These are phyloP conservation scores for Exophiala dermatitidis DNA, from an alignment of 2,329 filamentous ascomycete species.

Conservation along the genomic window DNA sequence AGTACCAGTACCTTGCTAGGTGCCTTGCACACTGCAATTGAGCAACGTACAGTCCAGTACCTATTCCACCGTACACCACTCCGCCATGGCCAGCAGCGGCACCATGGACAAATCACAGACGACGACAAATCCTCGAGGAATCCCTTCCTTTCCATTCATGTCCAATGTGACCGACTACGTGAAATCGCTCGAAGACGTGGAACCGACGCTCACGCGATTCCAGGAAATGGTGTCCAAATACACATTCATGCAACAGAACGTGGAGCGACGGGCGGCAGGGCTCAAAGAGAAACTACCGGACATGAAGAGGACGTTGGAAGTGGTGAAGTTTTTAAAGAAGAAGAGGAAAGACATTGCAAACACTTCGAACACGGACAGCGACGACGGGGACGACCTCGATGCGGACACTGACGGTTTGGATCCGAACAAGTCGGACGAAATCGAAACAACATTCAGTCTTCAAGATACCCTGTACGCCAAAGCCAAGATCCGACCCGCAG, in stretches of 20 bases:
- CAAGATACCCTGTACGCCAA: conserved; percentile 94
- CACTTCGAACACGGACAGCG: not conserved
- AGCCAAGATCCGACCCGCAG: conserved; percentile 69
- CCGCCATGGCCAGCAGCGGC: not conserved
- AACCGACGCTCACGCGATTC: conserved; percentile 41
- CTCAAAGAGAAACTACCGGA: conserved; percentile 94
- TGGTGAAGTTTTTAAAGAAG: conserved; percentile 76
- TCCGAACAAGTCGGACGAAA: conserved; percentile 3
- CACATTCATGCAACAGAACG: conserved; percentile 97
- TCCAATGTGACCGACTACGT: conserved; percentile 43
- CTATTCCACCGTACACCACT: too few relatives aligned
- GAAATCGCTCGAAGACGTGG: conserved; percentile 40
- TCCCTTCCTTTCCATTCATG: conserved; percentile 42
- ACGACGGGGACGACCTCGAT: conserved; percentile 7
- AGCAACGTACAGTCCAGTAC: too few relatives aligned
- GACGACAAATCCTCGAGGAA: conserved; percentile 40
- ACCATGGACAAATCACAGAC: conserved; percentile 8
- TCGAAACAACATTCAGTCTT: conserved; percentile 90
- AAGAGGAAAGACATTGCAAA: conserved; percentile 55
- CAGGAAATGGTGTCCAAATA: conserved; percentile 70
- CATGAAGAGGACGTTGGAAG: conserved; percentile 91
- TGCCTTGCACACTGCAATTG: too few relatives aligned
- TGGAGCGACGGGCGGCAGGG: conserved; percentile 71
- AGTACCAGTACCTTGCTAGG: too few relatives aligned
- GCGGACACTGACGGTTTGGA: not conserved